These are phyloP conservation scores for Paramarasmius palmivorus DNA, from an alignment of 1,284 basidiomycete species.

Conservation along the genomic window DNA sequence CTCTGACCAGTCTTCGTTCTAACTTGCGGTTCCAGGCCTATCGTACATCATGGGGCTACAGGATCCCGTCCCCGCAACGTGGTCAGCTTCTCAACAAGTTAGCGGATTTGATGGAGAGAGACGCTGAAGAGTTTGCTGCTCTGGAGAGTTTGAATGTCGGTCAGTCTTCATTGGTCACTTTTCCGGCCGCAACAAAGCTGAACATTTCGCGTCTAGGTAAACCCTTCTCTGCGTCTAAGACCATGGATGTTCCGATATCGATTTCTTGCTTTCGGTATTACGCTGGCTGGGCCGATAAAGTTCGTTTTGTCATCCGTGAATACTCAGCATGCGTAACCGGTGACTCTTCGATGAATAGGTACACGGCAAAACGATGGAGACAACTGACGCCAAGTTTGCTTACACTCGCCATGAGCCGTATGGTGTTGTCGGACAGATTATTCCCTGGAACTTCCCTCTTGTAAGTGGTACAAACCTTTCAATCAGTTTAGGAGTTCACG, in stretches of 20 bases:
- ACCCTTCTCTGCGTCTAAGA: constrained; percentile 45
- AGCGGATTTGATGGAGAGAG: constrained; percentile 63
- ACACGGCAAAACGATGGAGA: constrained; percentile 65
- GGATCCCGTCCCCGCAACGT: constrained; percentile 51
- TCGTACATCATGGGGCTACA: constrained; percentile 58
- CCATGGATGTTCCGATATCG: constrained; percentile 58
- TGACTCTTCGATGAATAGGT: too few species aligned
- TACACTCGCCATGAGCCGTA: constrained; percentile 24
- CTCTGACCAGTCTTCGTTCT: too few species aligned
- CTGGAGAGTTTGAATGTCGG: constrained; percentile 65
- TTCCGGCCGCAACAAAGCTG: constrained; percentile 54
- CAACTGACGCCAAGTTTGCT: constrained; percentile 23
- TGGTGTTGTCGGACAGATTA: constrained; percentile 23
- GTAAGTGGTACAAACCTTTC: too few species aligned
- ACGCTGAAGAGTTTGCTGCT: constrained; percentile 62
- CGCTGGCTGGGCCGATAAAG: constrained; percentile 67
- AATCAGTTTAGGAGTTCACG: too few species aligned
- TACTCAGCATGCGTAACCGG: too few species aligned
- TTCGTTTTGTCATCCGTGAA: too few species aligned
- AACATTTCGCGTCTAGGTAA: background rate
- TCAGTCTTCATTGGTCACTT: constrained; percentile 20
- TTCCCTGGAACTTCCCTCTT: constrained; percentile 22
- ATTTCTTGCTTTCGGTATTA: constrained; percentile 62
- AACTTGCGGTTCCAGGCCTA: constrained; percentile 40
- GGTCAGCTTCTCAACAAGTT: constrained; percentile 58